phyloP scores from a whole-genome alignment of 2,329 filamentous ascomycete species.

The Plenodomus lindquistii region DNA sequence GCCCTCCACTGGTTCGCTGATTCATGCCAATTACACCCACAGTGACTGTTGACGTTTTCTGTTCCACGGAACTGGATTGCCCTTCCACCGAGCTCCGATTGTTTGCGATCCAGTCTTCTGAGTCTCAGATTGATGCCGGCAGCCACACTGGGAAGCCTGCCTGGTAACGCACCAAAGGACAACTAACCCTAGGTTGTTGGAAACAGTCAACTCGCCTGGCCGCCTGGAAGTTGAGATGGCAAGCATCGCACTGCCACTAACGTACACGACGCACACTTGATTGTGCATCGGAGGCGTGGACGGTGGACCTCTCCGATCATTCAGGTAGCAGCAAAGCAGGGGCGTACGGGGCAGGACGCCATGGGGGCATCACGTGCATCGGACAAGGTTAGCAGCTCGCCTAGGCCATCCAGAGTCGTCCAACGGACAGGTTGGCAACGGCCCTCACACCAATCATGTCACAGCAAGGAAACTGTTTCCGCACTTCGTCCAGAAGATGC shows the following conservation, averaged over 20 bases:
- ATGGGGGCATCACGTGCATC: slow-evolving; percentile 24
- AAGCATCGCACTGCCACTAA: slow-evolving; percentile 19
- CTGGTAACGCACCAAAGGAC: slow-evolving; percentile 2
- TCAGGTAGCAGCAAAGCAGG: slow-evolving; percentile 26
- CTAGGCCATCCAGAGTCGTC: slow-evolving; percentile 26
- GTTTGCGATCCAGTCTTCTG: slow-evolving; percentile 1
- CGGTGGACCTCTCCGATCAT: slow-evolving; percentile 26
- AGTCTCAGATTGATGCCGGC: background rate
- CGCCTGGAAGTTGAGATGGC: slow-evolving; percentile 2
- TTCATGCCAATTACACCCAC: slow-evolving; percentile 2
- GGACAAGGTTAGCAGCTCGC: slow-evolving; percentile 23
- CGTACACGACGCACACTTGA: slow-evolving; percentile 11
- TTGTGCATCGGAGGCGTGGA: slow-evolving; percentile 22
- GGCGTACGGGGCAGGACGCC: slow-evolving; percentile 10
- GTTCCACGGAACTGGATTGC: slow-evolving; percentile 4
- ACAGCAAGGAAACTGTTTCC: slow-evolving; percentile 32
- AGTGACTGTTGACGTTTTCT: slow-evolving; percentile 6
- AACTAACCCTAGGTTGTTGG: slow-evolving; percentile 1
- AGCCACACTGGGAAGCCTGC: background rate
- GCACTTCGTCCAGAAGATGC: slow-evolving; percentile 18
- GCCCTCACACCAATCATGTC: slow-evolving; percentile 29
- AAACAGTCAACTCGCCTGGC: slow-evolving; percentile 14
- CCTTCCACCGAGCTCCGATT: slow-evolving; percentile 20
- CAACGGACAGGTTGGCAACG: slow-evolving; percentile 24
- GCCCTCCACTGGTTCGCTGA: slow-evolving; percentile 17